phyloP scores from a whole-genome alignment of 1,284 basidiomycete species.

The Malassezia yamatoensis region DNA sequence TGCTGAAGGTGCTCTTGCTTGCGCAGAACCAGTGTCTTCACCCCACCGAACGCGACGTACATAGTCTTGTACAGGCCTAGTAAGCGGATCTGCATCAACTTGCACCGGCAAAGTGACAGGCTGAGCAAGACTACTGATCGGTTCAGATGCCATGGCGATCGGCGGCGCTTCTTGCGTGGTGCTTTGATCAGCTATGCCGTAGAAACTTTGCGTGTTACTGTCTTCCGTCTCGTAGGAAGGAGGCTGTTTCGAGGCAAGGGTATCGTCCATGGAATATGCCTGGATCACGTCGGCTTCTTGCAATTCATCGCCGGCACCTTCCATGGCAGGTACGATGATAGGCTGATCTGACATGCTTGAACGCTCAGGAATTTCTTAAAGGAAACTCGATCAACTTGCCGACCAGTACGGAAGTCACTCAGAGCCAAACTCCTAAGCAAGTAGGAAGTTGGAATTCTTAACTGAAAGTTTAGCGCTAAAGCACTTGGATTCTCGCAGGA shows the following conservation, averaged over 20 bases:
- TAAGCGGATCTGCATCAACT: not conserved
- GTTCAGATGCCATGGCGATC: not conserved
- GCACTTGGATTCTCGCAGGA: no score
- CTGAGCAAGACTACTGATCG: not conserved
- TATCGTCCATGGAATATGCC: not conserved
- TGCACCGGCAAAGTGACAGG: not conserved
- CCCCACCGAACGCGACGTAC: constrained; percentile 4
- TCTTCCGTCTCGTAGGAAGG: not conserved
- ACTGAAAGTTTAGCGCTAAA: no score
- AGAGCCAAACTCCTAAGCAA: no score
- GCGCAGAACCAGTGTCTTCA: not conserved
- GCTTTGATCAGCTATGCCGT: not conserved
- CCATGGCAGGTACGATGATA: no score
- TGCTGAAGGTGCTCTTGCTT: not conserved
- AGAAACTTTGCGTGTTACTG: not conserved
- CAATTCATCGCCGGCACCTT: not conserved
- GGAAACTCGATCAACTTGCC: no score
- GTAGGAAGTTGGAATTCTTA: no score
- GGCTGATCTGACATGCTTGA: not conserved
- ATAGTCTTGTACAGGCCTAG: not conserved
- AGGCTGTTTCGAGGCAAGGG: not conserved
- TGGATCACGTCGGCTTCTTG: constrained; percentile 1
- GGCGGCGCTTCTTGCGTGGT: not conserved
- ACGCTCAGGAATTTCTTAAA: no score
- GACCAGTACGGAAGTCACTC: no score